phyloP scores from a whole-genome alignment of 2,329 filamentous ascomycete species.

The Fusarium newnesense region DNA sequence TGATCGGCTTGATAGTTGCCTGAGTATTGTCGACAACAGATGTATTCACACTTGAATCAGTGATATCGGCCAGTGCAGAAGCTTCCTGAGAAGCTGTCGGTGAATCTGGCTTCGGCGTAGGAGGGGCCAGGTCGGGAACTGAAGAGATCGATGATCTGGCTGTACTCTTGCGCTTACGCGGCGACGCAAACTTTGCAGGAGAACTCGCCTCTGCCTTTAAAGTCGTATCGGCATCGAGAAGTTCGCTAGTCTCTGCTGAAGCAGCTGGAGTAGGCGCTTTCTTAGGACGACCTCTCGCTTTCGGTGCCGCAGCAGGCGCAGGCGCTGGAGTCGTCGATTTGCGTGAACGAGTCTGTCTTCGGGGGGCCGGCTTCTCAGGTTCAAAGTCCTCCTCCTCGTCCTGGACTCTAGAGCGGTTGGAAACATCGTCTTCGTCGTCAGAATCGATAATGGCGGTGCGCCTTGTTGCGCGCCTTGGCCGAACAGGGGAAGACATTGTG shows the following conservation, averaged over 20 bases:
- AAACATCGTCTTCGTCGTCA: conserved; percentile 77
- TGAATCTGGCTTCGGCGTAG: conserved; percentile 65
- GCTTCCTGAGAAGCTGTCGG: conserved; percentile 62
- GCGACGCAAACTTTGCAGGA: conserved; percentile 56
- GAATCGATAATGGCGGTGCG: conserved; percentile 81
- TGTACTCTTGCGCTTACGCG: conserved; percentile 75
- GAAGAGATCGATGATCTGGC: conserved; percentile 54
- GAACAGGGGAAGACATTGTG: conserved; percentile 51
- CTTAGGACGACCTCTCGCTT: conserved; percentile 53
- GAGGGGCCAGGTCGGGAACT: conserved; percentile 52
- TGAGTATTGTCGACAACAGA: conserved; percentile 44
- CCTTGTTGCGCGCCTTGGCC: conserved; percentile 62
- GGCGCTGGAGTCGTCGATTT: conserved; percentile 56
- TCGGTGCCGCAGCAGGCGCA: conserved; percentile 59
- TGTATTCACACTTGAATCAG: conserved; percentile 70
- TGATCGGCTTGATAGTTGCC: conserved; percentile 73
- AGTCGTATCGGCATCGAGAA: conserved; percentile 48
- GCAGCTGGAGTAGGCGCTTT: conserved; percentile 51
- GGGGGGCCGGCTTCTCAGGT: conserved; percentile 70
- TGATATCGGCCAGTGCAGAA: conserved; percentile 79
- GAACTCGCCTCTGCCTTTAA: conserved; percentile 48
- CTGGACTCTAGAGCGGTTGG: conserved; percentile 63
- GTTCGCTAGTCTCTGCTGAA: conserved; percentile 50
- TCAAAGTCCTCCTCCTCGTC: conserved; percentile 81
- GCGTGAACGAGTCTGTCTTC: conserved; percentile 59